Evolutionary conservation across 768 basidiomycete species (phyloP), one percentile per base, ranked within the genome.

Genomic region (Boletus rubroflammeus): DNA sequence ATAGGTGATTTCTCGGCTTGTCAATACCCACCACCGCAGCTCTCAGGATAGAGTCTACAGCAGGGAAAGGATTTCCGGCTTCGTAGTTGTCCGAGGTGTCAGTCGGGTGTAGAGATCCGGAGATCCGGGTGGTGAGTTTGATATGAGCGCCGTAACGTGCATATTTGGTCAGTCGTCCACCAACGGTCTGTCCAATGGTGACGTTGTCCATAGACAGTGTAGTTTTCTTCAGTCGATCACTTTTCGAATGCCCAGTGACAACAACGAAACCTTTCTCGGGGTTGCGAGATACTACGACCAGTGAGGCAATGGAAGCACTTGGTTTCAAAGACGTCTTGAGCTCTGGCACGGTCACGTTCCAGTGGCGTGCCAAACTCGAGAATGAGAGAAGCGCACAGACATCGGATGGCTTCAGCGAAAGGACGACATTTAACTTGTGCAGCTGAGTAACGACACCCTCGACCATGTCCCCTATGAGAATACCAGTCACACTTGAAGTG

Each of bases 241-340:
- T 83, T 66, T 85, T 85, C 1, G 86, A 85, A 58, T 80, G 80
- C 62, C 81, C 86, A 47, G 87, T 86, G 32, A 94, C 90, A 57
- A 97, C 85, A 56, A 97, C 88, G 58, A 98, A 79, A 9, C 85
- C 83, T 62, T 90, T 92, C 62, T 90, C 92, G 8, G 83, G 78
- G 65, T 91, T 93, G 59, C 90, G 88, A 9, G 90, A 88, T 23
- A 94, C 88, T n/a, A 98, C 90, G 7, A 90, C 83, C 19, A 99
- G 77, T 46, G 90, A 87, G 11, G 84, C 76, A 28, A 98, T 69
- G 43, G 75, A 76, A 43, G 90, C 88, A 11, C 90, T 91, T 8
- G 76, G 73, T 59, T 86, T 83, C 45, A 98, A 72, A 8, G 73
- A 69, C 3, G 73, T 71, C 25, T 82, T 82, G 23, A 94, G 75